Evolutionary conservation across 2,329 filamentous ascomycete species (phyloP).

Genomic region (Helotiales sp.): DNA sequence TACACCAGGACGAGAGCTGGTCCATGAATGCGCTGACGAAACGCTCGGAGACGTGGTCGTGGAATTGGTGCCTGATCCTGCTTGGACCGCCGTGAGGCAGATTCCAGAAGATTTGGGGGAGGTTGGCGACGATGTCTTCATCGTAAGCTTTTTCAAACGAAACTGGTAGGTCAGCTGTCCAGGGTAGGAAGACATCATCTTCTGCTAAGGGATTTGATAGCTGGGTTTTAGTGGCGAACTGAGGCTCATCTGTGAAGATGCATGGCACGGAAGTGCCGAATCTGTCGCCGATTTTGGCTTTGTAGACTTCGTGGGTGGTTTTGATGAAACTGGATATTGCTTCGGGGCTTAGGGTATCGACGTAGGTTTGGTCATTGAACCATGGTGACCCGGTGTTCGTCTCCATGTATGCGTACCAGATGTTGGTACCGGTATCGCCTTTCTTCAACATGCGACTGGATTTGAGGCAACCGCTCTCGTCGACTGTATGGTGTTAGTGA

Average conservation of each 20-base stretch:
- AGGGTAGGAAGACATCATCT: slow-evolving; percentile 42
- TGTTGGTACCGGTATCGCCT: slow-evolving; percentile 33
- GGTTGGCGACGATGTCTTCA: slow-evolving; percentile 33
- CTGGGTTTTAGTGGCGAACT: slow-evolving; percentile 43
- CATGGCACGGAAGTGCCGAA: slow-evolving; percentile 42
- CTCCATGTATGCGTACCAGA: slow-evolving; percentile 45
- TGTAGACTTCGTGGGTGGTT: slow-evolving; percentile 43
- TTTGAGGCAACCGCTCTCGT: slow-evolving; percentile 38
- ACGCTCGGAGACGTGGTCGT: slow-evolving; percentile 43
- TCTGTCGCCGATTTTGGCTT: slow-evolving; percentile 38
- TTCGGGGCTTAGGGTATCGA: slow-evolving; percentile 41
- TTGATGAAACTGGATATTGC: slow-evolving; percentile 42
- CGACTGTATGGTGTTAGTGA: slow-evolving; percentile 21
- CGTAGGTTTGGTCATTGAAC: slow-evolving; percentile 44
- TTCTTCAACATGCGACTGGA: slow-evolving; percentile 30
- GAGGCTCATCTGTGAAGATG: slow-evolving; percentile 45
- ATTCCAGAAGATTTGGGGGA: slow-evolving; percentile 44
- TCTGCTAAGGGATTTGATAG: slow-evolving; percentile 34
- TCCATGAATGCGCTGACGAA: slow-evolving; percentile 44
- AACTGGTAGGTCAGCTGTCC: slow-evolving; percentile 40
- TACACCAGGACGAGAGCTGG: slow-evolving; percentile 40
- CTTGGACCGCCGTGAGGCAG: slow-evolving; percentile 38
- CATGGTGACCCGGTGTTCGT: slow-evolving; percentile 39
- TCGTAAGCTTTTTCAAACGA: slow-evolving; percentile 38
- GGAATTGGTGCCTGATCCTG: slow-evolving; percentile 39